Evolutionary conservation across 1,284 basidiomycete species (phyloP), one percentile per base, ranked within the genome.

Genomic region (Trichosporon sp.): DNA sequence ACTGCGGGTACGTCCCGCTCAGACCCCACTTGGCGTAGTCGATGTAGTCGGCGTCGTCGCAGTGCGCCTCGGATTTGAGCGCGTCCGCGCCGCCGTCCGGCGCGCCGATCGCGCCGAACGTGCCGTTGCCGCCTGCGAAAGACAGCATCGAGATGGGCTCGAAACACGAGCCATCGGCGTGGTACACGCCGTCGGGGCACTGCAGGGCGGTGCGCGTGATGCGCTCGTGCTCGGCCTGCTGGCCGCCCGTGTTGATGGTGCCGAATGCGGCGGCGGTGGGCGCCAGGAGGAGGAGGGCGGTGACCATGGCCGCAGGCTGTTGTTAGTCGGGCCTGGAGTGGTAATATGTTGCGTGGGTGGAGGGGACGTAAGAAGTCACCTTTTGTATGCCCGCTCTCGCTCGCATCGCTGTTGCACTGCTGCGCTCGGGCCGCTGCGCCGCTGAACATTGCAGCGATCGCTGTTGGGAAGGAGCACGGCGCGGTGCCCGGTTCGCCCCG

Each of bases 21-120:
- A 67, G 12, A 13, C 60, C 60, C 18, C n/a, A 67, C 42, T 67
- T 67, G 9, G 65, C 58, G 21, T 62, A 67, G 58, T 67, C 60
- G 4, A 67, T 47, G 44, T 62, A 67, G 60, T 67, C 65, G n/a
- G 65, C 65, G 31, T 67, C 65, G 65, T 67, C 65, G 65, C 65
- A 67, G 65, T 67, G 65, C 18, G 65, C 65, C 13, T 31, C 13
- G 13, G 65, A 27, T 60, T 67, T 60, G 31, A 67, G 53, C n/a
- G 47, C 58, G 2, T 62, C 65, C 3, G 65, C 62, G 21, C 65
- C 34, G 21, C 56, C 58, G 65, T 67, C 65, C 1, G 65, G 60
- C 5, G 65, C 65, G 12, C 65, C 65, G 21, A 67, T 32, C 2
- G 65, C 65, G 18, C 65, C 65, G 47, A 62, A 62, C 4, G 35